phyloP scores from a whole-genome alignment of 139 green algal genomes.

The Astrephomene gubernaculifera region DNA sequence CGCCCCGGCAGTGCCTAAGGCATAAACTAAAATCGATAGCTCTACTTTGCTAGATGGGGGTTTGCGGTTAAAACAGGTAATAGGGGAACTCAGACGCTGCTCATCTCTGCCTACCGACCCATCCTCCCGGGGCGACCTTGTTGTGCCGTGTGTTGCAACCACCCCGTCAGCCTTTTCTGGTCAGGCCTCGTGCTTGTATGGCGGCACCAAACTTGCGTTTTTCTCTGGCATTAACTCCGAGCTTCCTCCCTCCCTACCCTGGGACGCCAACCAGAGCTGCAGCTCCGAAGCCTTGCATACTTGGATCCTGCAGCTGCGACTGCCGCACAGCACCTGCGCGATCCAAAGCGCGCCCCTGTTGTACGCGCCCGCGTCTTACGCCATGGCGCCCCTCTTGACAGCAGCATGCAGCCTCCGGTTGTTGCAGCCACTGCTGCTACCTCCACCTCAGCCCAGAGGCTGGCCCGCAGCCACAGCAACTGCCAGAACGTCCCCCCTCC shows the following conservation, averaged over 20 bases:
- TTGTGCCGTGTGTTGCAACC: background rate
- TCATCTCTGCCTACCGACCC: no score
- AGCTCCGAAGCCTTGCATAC: constrained; percentile 36
- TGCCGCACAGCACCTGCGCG: background rate
- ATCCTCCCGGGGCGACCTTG: no score
- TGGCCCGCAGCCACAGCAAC: background rate
- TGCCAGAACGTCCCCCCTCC: constrained; percentile 20
- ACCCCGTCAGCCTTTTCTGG: background rate
- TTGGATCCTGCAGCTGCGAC: constrained; percentile 18
- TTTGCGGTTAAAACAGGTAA: background rate
- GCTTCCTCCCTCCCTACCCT: background rate
- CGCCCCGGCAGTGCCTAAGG: background rate
- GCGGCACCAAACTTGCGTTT: no score
- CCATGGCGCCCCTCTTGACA: background rate
- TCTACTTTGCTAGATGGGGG: background rate
- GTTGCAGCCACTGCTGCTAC: background rate
- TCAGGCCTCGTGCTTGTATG: background rate
- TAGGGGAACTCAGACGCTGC: background rate
- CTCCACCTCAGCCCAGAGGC: background rate
- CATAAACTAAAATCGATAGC: no score
- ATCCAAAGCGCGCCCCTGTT: background rate
- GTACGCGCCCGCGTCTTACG: background rate
- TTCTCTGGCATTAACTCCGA: no score
- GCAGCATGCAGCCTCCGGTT: background rate
- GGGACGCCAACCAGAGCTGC: background rate